A percentile compares a stretch with the other conserved stretches of the same genome.
phyloP scores from a whole-genome alignment of 306 rosid genomes.

The Rosa lucieae region DNA sequence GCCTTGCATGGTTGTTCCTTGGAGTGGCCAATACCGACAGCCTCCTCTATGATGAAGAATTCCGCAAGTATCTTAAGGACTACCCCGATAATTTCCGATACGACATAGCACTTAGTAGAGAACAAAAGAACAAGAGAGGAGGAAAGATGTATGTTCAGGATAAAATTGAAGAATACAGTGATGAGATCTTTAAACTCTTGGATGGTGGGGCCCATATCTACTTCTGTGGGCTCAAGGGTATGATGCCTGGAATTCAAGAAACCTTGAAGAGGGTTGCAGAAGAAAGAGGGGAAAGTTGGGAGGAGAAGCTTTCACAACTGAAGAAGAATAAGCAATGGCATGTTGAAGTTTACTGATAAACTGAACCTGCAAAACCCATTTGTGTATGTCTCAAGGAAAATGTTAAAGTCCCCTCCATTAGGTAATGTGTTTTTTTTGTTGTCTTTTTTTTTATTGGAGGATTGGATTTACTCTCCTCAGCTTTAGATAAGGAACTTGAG shows the following conservation, averaged over 20 bases:
- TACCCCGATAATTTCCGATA: slow-evolving; percentile 79
- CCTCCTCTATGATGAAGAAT: slow-evolving; percentile 87
- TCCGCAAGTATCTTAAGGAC: slow-evolving; percentile 78
- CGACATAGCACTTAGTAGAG: slow-evolving; percentile 79
- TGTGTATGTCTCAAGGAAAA: neutral
- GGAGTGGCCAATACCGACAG: slow-evolving; percentile 92
- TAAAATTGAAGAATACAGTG: slow-evolving; percentile 93
- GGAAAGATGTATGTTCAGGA: slow-evolving; percentile 99
- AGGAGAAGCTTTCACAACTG: slow-evolving; percentile 79
- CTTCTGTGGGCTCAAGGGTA: slow-evolving; percentile 95
- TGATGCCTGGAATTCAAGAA: slow-evolving; percentile 99
- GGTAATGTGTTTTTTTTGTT: slow-evolving; percentile 13
- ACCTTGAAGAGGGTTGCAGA: slow-evolving; percentile 89
- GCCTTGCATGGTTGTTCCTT: slow-evolving; percentile 95
- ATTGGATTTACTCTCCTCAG: slow-evolving; percentile 20
- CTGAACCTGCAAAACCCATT: slow-evolving; percentile 10
- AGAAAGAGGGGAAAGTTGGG: slow-evolving; percentile 91
- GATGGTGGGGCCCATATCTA: slow-evolving; percentile 92
- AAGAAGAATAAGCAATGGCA: slow-evolving; percentile 99
- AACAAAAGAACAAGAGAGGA: slow-evolving; percentile 79
- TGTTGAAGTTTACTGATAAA: slow-evolving; percentile 84
- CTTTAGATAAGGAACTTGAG: slow-evolving; percentile 30
- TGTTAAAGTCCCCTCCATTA: slow-evolving; percentile 6
- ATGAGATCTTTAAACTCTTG: slow-evolving; percentile 78
- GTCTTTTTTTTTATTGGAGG: neutral